phyloP scores from a whole-genome alignment of 495 filamentous ascomycete genomes.

The Niebla homalea region DNA sequence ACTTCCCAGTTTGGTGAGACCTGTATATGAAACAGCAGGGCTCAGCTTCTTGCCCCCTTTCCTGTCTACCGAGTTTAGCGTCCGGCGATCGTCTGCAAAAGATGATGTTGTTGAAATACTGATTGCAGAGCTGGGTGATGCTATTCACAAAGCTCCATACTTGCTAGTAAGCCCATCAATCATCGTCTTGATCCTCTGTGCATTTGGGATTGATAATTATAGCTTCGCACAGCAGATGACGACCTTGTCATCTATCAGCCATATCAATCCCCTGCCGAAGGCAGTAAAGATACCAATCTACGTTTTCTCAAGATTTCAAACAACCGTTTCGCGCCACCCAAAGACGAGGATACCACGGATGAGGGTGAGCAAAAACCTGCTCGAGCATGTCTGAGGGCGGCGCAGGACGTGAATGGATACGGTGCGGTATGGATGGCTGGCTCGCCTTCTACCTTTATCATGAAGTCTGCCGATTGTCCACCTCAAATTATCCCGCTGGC shows the following conservation, averaged over 20 bases:
- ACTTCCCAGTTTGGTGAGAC: constrained; percentile 39
- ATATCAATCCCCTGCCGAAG: constrained; percentile 33
- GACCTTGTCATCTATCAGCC: constrained; percentile 84
- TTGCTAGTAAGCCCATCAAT: constrained; percentile 48
- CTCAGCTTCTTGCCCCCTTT: constrained; percentile 67
- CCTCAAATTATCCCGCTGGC: constrained; percentile 63
- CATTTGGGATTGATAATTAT: constrained; percentile 2
- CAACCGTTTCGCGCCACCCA: constrained; percentile 39
- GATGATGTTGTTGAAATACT: constrained; percentile 65
- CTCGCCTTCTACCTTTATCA: constrained; percentile 58
- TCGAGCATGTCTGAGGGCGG: constrained; percentile 41
- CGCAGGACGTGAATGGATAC: constrained; percentile 59
- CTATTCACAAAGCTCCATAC: constrained; percentile 53
- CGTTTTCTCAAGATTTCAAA: constrained; percentile 68
- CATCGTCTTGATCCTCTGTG: not conserved
- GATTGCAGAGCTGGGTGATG: constrained; percentile 73
- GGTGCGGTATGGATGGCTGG: constrained; percentile 73
- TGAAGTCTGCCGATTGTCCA: constrained; percentile 59
- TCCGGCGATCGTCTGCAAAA: constrained; percentile 52
- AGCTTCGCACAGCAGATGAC: constrained; percentile 66
- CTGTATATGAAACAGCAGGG: constrained; percentile 51
- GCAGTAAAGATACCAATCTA: constrained; percentile 31
- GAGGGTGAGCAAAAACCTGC: constrained; percentile 28
- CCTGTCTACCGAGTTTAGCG: constrained; percentile 53
- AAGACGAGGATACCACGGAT: constrained; percentile 26